Percentiles rank a stretch among this genome's conserved stretches.
Evolutionary conservation across 2,329 filamentous ascomycete genomes (phyloP).

Genomic region (Botrytis squamosa): DNA sequence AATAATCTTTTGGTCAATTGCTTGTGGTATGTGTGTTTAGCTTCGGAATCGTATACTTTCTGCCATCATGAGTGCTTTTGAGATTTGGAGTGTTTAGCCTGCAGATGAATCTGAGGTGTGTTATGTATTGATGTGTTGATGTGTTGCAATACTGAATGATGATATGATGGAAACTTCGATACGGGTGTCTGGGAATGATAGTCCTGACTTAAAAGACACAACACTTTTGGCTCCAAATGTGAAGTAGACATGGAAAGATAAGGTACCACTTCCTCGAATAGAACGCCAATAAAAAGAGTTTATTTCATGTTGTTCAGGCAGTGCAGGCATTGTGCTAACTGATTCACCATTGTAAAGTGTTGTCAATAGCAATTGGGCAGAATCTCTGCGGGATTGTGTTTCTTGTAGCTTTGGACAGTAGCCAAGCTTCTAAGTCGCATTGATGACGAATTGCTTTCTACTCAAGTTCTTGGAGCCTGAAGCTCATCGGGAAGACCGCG

Average conservation of each 20-base stretch:
- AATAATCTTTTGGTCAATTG: neutral
- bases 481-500: neutral
- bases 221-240: neutral
- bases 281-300: neutral
- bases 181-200: neutral
- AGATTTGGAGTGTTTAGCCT: neutral
- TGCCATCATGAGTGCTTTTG: neutral
- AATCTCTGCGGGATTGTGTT: neutral
- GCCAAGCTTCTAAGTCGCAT: neutral
- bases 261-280: neutral
- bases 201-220: neutral
- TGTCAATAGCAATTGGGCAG: neutral
- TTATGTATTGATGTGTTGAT: neutral
- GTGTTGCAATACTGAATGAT: neutral
- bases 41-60: neutral
- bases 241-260: neutral
- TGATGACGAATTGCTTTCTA: neutral
- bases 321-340: neutral
- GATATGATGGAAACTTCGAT: neutral
- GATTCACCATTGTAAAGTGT: neutral
- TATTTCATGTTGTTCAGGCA: neutral
- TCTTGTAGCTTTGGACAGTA: neutral
- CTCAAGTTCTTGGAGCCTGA: neutral
- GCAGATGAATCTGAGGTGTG: neutral
- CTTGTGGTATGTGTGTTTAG: neutral